Percentiles rank a stretch among this genome's conserved stretches.
phyloP scores from a whole-genome alignment of 805 yeast genomes.

The Ogataea nonfermentans region DNA sequence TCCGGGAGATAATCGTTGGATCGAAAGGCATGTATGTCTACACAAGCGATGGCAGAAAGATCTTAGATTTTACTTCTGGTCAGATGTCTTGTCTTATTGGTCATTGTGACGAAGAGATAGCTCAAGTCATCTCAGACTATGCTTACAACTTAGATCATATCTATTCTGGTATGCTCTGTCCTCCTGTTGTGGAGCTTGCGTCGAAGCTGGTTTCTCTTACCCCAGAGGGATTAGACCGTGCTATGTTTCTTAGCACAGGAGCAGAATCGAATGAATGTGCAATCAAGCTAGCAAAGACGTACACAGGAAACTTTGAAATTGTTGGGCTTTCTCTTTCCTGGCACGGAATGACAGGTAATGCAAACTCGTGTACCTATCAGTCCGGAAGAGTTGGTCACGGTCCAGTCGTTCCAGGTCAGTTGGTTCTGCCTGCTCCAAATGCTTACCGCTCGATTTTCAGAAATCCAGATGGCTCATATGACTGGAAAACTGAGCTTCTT shows the following conservation, averaged over 20 bases:
- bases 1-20: constrained; percentile 20
- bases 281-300: constrained; percentile 31
- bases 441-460: constrained; percentile 30
- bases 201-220: constrained; percentile 26
- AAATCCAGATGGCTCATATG: constrained; percentile 28
- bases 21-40: constrained; percentile 28
- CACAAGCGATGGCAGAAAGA: constrained; percentile 23
- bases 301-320: constrained; percentile 29
- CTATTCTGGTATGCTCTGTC: constrained; percentile 29
- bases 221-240: constrained; percentile 26
- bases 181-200: constrained; percentile 31
- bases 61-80: constrained; percentile 31
- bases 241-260: constrained; percentile 32
- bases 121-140: constrained; percentile 22
- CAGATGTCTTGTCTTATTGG: constrained; percentile 30
- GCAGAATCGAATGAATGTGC: constrained; percentile 36
- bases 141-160: constrained; percentile 27
- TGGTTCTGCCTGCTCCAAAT: constrained; percentile 30
- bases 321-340: constrained; percentile 31
- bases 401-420: constrained; percentile 29
- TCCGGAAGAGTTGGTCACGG: constrained; percentile 30
- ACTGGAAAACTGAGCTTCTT: constrained; percentile 30
- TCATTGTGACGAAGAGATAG: constrained; percentile 30
- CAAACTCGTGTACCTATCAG: constrained; percentile 27
- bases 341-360: constrained; percentile 34